phyloP scores from a whole-genome alignment of 176 grass and related monocot species.

The Triticum timopheevii region DNA sequence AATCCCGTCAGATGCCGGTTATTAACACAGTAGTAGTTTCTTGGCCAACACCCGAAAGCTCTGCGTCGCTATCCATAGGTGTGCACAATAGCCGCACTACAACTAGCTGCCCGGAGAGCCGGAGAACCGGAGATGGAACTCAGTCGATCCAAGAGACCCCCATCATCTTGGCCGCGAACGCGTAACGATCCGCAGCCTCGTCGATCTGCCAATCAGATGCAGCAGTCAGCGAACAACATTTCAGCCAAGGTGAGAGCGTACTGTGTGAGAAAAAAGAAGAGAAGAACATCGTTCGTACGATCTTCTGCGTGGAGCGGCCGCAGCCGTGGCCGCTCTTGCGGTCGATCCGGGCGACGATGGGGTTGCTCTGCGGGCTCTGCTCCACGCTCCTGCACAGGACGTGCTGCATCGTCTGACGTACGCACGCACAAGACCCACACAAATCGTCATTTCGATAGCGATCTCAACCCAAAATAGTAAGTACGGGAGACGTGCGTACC shows the following conservation, averaged over 20 bases:
- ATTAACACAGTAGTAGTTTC: too few species aligned
- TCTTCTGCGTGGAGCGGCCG: conserved; percentile 87
- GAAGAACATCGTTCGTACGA: conserved; percentile 28
- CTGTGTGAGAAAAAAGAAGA: too few species aligned
- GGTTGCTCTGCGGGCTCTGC: conserved; percentile 71
- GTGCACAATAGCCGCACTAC: background rate
- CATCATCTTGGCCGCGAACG: conserved; percentile 85
- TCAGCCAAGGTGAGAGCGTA: background rate
- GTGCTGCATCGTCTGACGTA: conserved; percentile 68
- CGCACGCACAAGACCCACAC: background rate
- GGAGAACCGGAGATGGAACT: background rate
- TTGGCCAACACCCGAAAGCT: too few species aligned
- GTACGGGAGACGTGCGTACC: conserved; percentile 23
- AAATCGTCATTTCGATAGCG: background rate
- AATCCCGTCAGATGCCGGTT: too few species aligned
- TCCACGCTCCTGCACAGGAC: conserved; percentile 46
- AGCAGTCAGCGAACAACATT: background rate
- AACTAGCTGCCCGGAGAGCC: background rate
- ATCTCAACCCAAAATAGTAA: too few species aligned
- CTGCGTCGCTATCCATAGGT: background rate
- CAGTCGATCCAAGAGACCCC: conserved; percentile 56
- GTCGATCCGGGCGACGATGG: conserved; percentile 82
- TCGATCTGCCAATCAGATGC: conserved; percentile 41
- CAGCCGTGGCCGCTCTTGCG: conserved; percentile 83
- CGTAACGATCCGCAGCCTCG: conserved; percentile 73